Base-by-base conservation (phyloP, 257 asterid genomes). In the Forsythia viridissima region DNA sequence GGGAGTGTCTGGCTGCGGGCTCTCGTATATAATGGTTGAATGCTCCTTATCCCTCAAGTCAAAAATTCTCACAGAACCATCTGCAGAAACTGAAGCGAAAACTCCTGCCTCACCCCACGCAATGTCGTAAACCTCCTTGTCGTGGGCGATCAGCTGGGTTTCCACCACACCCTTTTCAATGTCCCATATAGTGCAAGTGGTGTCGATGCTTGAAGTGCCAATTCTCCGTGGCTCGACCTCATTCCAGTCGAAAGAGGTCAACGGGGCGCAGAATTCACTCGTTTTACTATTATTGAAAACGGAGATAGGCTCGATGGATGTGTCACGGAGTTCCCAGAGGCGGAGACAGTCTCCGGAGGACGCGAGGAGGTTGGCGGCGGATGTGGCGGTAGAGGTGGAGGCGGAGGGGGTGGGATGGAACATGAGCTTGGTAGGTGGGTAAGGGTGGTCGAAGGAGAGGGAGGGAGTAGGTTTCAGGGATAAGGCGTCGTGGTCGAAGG, bases 31-130 rank as follows among this genome's bases (percentile, higher is more conserved):
- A 74, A 95, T 95, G 1, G 98, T 93, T 0, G 97, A 95, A 80
- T 95, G 98, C 85, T 95, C 98, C 76, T 95, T 93, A 77, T 95
- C 99, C 72, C 97, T 86, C 83, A 95, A 80, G 89, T 95, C 97
- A 63, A 95, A 95, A 40, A 95, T 86, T 78, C 99, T 77, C 0
- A 93, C 97, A 0, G 97, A 93, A 0, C 97, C 99, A 84, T 95
- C 99, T 0, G 97, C 97, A 0, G 97, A 93, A 44, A 92, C 98
- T 0, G 97, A 93, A 0, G 97, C 97, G 7, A 95, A 93, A 67
- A 95, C 90, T 7, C 97, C 97, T 4, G 94, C 94, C 51, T 92
- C 97, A 0, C 98, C 99, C 98, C 98, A 93, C 34, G 97, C 97
- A n/a, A 95, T 93, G 30, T 95, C 99, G 51, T 90, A 90, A 6